Percentiles rank a stretch among this genome's conserved stretches.
These are phyloP conservation scores for Sordariomycetes sp. DNA, from an alignment of 2,329 filamentous ascomycete genomes.

Conservation along the genomic window DNA sequence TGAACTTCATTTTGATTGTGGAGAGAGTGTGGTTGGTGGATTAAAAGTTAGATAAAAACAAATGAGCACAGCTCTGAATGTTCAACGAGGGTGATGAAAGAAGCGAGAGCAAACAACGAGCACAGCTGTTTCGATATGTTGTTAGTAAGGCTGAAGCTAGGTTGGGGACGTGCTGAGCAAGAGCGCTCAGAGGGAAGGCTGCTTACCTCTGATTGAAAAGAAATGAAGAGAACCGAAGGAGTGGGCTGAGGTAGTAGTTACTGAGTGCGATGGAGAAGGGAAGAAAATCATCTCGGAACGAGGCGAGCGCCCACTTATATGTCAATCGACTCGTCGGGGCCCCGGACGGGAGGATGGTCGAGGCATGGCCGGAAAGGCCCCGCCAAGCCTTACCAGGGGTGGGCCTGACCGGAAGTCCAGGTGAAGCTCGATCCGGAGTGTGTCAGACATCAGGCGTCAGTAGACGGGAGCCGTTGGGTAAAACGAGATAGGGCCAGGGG, in stretches of 20 bases:
- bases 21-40: slow-evolving; percentile 14
- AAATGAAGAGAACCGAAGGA: slow-evolving; percentile 28
- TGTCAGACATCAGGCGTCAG: slow-evolving; percentile 24
- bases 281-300: slow-evolving; percentile 13
- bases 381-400: slow-evolving; percentile 7
- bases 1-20: slow-evolving; percentile 35
- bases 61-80: slow-evolving; percentile 34
- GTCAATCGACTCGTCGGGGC: neutral
- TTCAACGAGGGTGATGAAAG: slow-evolving; percentile 24
- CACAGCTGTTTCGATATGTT: slow-evolving; percentile 27
- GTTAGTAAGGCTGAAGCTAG: slow-evolving; percentile 6
- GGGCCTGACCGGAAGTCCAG: slow-evolving; percentile 15
- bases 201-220: slow-evolving; percentile 35
- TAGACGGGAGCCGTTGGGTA: slow-evolving; percentile 17
- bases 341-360: neutral
- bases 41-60: slow-evolving; percentile 9
- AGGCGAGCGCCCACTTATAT: slow-evolving; percentile 24
- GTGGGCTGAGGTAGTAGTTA: slow-evolving; percentile 18
- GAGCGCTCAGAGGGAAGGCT: neutral
- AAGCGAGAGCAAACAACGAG: slow-evolving; percentile 33
- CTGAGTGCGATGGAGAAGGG: slow-evolving; percentile 12
- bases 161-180: neutral
- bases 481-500: slow-evolving; percentile 13
- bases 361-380: neutral
- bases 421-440: slow-evolving; percentile 25